Evolutionary conservation across 1,139 yeast genomes (phyloP), one percentile per base, ranked within the genome.

Genomic region (Blastobotrys apis): DNA sequence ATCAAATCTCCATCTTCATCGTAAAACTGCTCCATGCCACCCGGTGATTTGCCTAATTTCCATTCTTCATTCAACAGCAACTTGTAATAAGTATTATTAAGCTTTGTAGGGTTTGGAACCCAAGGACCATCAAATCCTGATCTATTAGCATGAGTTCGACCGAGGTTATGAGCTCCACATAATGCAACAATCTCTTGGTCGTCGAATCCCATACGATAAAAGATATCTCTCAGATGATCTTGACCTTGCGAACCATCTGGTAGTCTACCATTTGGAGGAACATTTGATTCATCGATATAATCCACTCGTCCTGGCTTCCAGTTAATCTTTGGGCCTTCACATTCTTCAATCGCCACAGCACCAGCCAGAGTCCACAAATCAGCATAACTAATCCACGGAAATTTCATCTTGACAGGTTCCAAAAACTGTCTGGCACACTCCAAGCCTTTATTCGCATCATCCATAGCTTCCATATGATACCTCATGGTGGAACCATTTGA

Each of bases 51-150:
- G 82, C 76, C 80, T 50, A 77, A 70, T 52, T 80, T 76, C 97
- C 97, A 90, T 49, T 78, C 73, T 54, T 80, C 85, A 58, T 77
- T 74, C 53, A 87, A 67, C 54, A 90, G 75, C 58, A 85, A 74
- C 50, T 77, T 80, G 71, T 67, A 90, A 67, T 66, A 70, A 12
- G 72, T 69, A 58, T 70, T 70, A 47, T 63, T 54, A 66, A 90
- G 85, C 66, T 77, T 71, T 55, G 88, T 88, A 57, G 87, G 85
- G 33, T 88, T 81, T 47, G 90, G 92, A 46, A 92, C 94, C 97
- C 97, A 90, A 41, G 95, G 95, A 41, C 97, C 97, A 51, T 84
- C 94, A 63, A 71, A 90, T 2, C 96, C 97, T 21, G 70, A 63
- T 59, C 68, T 53, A 51, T 72, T 65, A 43, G 73, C 70, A 57